These are phyloP conservation scores for Holtermannia corniformis DNA, from an alignment of 768 basidiomycete genomes.

Conservation along the genomic window DNA sequence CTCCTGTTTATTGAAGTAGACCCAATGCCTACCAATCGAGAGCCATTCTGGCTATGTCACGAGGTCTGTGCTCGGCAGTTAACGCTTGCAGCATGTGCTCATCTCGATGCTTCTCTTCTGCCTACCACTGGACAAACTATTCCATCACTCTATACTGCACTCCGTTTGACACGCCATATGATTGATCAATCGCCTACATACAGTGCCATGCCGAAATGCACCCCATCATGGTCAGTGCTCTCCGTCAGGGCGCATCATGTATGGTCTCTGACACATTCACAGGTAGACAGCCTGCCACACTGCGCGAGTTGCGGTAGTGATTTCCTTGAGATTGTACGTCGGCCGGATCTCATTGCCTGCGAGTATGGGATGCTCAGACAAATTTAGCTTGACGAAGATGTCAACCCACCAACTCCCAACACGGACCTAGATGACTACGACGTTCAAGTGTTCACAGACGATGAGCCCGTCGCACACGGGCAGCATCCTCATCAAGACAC, in stretches of 20 bases:
- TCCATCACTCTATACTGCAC: neutral
- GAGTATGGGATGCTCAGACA: neutral
- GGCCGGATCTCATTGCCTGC: neutral
- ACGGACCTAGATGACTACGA: too few relatives aligned
- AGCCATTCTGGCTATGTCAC: constrained; percentile 36
- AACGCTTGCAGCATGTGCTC: too few relatives aligned
- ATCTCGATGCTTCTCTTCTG: too few relatives aligned
- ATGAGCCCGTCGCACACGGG: constrained; percentile 27
- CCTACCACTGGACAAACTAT: neutral
- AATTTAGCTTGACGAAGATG: constrained; percentile 53
- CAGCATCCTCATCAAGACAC: constrained; percentile 25
- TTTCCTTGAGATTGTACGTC: constrained; percentile 65
- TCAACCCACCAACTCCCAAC: constrained; percentile 58
- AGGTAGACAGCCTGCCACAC: constrained; percentile 45
- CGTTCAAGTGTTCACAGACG: neutral
- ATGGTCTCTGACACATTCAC: constrained; percentile 6
- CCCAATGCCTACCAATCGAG: constrained; percentile 10
- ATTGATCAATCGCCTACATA: neutral
- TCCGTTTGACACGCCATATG: neutral
- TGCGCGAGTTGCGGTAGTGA: constrained; percentile 72
- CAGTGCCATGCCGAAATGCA: constrained; percentile 85
- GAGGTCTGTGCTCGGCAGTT: constrained; percentile 18
- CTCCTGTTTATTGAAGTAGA: too few relatives aligned
- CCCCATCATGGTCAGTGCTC: constrained; percentile 61
- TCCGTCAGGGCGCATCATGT: neutral